Evolutionary conservation across 2,329 filamentous ascomycete genomes (phyloP), one percentile per base, ranked within the genome.

Genomic region (Stagonosporopsis vannaccii): DNA sequence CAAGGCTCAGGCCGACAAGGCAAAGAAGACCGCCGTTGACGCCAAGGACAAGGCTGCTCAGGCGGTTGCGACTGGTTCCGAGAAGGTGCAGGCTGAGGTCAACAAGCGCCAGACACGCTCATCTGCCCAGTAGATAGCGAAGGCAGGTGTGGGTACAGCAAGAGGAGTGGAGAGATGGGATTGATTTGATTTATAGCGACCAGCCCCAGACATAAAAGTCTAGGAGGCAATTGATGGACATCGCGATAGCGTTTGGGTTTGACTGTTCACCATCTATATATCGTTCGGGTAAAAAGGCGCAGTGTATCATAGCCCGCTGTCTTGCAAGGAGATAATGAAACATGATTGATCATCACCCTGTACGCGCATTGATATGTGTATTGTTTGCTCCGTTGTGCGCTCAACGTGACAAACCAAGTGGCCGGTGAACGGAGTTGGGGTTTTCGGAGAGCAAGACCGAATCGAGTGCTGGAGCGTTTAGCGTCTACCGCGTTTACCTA

Each of bases 1-100:
- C 74, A 90, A 91, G 77, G 90, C 90, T 63, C 85, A 89, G 67
- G 87, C 90, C n/a, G 82, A 89, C 71, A 85, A 89, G 75, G 87
- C 84, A 72, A 92, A 96, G 87, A 87, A 90, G 79, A 83, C 85
- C 48, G 90, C 87, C 15, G 75, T 77, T 46, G 79, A 83, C 66
- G 79, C 79, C 58, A 87, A 91, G 85, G 86, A 85, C 68, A 89
- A 94, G 83, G 87, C 86, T 47, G 87, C 87, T 69, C 88, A 85
- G 69, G 84, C 84, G 50, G 81, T 84, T 57, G 80, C 82, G 59
- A 83, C 82, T 54, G 84, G 84, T 46, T 80, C 90, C 41, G 89
- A 88, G 68, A 92, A 95, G 83, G 89, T 86, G 65, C 91, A 96
- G 87, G 79, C 81, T 49, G 85, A 86, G 71, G 80, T 83, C 49